Conservation (phyloP, 257 asterid genomes). For the Nicotiana tabacum region DNA sequence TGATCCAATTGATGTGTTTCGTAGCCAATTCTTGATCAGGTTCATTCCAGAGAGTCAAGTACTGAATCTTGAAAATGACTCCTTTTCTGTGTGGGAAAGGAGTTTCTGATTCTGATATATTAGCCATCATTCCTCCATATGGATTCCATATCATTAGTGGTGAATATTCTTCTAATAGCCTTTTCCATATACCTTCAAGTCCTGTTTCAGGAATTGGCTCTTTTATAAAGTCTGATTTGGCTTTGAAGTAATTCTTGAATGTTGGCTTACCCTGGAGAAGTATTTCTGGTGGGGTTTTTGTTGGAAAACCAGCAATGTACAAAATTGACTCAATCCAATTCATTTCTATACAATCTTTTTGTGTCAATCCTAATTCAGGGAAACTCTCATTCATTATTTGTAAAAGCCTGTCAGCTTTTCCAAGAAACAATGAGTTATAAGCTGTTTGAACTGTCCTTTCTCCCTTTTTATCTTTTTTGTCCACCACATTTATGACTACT, state of each 20-base stretch:
- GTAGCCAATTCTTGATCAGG: neutral
- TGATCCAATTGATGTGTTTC: constrained; percentile 2
- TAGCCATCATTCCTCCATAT: constrained; percentile 8
- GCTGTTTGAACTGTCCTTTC: neutral
- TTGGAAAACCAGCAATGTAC: neutral
- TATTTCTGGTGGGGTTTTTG: neutral
- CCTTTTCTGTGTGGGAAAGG: constrained; percentile 14
- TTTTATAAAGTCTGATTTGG: constrained; percentile 15
- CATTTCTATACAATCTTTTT: constrained; percentile 4
- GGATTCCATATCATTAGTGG: neutral
- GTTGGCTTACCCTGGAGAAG: neutral
- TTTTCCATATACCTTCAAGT: constrained; percentile 7
- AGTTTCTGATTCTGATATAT: constrained; percentile 3
- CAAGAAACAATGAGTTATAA: constrained; percentile 13
- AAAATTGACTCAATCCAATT: constrained; percentile 1
- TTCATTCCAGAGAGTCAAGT: neutral
- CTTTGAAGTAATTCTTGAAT: constrained; percentile 8
- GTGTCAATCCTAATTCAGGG: constrained; percentile 12
- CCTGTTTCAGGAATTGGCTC: constrained; percentile 12
- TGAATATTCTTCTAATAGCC: neutral
- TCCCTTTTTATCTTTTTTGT: neutral
- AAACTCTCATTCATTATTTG: neutral
- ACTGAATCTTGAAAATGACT: constrained; percentile 7
- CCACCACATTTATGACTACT: neutral
- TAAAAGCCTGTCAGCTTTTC: neutral